Percentiles rank a stretch among this genome's conserved stretches.
Evolutionary conservation across 495 filamentous ascomycete species (phyloP).

Genomic region (Daldinia grandis): DNA sequence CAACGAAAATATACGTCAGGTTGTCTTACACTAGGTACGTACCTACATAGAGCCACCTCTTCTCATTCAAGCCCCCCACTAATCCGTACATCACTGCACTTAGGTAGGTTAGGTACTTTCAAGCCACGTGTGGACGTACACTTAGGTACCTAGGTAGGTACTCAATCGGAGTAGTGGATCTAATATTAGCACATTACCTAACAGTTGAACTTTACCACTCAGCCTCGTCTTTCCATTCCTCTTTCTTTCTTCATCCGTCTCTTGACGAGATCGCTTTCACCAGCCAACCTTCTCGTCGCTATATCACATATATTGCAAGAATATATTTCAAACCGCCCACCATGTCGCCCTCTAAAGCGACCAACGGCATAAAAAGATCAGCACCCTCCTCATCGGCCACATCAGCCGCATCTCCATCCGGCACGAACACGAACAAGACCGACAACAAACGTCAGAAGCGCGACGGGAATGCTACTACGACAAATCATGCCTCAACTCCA

Average conservation of each 20-base stretch:
- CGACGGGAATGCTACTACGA: conserved; percentile 27
- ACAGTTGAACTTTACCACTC: conserved; percentile 21
- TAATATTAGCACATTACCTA: conserved; percentile 4
- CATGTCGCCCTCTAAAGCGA: conserved; percentile 33
- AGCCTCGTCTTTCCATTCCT: conserved; percentile 35
- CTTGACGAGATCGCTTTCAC: conserved; percentile 26
- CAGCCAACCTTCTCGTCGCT: conserved; percentile 10
- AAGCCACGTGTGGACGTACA: background rate
- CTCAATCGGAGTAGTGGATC: background rate
- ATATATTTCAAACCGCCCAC: background rate
- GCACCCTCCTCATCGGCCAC: conserved; percentile 27
- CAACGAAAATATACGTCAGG: background rate
- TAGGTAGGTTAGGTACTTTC: background rate
- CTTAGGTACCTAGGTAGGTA: too few relatives aligned
- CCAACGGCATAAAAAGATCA: conserved; percentile 34
- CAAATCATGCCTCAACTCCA: conserved; percentile 51
- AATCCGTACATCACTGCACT: background rate
- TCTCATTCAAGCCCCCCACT: background rate
- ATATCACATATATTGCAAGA: background rate
- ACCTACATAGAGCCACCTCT: too few relatives aligned
- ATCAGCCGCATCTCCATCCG: conserved; percentile 19
- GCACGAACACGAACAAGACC: conserved; percentile 24
- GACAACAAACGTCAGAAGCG: conserved; percentile 47
- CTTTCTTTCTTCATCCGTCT: conserved; percentile 32
- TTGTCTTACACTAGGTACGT: too few relatives aligned